phyloP scores from a whole-genome alignment of 345 rosid species.

The Hevea brasiliensis region DNA sequence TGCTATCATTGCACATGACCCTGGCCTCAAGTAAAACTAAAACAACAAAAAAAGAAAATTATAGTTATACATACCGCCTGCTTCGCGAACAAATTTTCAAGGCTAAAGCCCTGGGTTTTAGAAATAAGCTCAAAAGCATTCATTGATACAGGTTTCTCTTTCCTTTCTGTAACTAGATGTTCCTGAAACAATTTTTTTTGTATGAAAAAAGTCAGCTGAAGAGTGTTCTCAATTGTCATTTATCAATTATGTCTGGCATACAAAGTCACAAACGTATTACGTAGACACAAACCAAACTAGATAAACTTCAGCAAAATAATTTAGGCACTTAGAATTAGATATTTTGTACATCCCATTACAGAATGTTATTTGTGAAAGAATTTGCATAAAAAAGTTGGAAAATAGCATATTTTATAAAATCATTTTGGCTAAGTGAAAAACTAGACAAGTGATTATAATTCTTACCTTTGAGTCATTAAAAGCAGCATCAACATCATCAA shows the following conservation, averaged over 20 bases:
- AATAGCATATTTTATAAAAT: not conserved
- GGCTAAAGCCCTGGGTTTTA: constrained; percentile 69
- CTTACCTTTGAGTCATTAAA: constrained; percentile 69
- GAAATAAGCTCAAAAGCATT: constrained; percentile 96
- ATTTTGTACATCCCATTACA: not conserved
- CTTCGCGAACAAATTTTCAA: constrained; percentile 82
- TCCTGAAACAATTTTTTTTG: constrained; percentile 48
- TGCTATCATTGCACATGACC: not conserved
- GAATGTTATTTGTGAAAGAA: not conserved
- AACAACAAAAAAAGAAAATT: not conserved
- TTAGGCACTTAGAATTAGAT: too few relatives aligned
- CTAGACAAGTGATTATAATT: not conserved
- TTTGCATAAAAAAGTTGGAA: not conserved
- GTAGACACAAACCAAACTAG: not conserved
- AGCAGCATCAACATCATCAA: constrained; percentile 81
- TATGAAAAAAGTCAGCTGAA: constrained; percentile 6
- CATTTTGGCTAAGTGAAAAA: constrained; percentile 5
- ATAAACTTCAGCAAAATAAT: not conserved
- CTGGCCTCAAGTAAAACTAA: not conserved
- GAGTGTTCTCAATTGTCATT: not conserved
- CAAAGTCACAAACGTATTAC: constrained; percentile 7
- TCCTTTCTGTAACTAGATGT: constrained; percentile 71
- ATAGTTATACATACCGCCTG: constrained; percentile 40
- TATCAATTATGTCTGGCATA: not conserved
- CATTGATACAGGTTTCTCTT: constrained; percentile 85